Conservation (phyloP, 2,329 filamentous ascomycete species). For the Plenodomus lindquistii region DNA sequence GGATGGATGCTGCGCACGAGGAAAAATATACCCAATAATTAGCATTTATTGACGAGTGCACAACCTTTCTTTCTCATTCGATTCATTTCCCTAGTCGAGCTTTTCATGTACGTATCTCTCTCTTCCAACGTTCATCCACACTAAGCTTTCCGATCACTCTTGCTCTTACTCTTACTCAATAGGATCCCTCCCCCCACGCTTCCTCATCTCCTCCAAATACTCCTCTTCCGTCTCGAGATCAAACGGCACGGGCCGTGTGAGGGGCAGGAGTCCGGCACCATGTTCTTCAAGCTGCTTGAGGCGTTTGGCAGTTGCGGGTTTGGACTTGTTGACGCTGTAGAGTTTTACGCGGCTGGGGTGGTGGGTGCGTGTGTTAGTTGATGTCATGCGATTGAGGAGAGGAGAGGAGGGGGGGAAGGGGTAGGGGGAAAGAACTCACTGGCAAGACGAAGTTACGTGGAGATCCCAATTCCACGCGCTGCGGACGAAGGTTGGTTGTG, state of each 20-base stretch:
- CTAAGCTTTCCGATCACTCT: too few species aligned
- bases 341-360: constrained; percentile 43
- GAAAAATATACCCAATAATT: too few species aligned
- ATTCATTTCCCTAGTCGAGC: too few species aligned
- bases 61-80: too few species aligned
- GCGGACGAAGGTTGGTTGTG: constrained; percentile 50
- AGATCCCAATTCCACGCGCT: constrained; percentile 65
- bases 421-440: constrained; percentile 39
- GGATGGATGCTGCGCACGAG: too few species aligned
- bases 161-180: too few species aligned
- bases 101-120: not conserved
- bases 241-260: constrained; percentile 59
- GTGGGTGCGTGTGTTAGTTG: not conserved
- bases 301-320: constrained; percentile 53
- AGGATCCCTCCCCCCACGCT: constrained; percentile 48
- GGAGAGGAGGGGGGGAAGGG: not conserved
- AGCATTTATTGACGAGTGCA: too few species aligned
- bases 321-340: constrained; percentile 64
- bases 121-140: not conserved
- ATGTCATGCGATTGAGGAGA: not conserved
- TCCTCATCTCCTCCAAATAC: constrained; percentile 50
- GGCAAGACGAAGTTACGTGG: constrained; percentile 66
- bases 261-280: constrained; percentile 54
- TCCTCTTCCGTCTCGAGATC: constrained; percentile 56
- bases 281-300: constrained; percentile 57